phyloP scores from a whole-genome alignment of 2,329 filamentous ascomycete genomes.

The Ophiostoma tasmaniense region DNA sequence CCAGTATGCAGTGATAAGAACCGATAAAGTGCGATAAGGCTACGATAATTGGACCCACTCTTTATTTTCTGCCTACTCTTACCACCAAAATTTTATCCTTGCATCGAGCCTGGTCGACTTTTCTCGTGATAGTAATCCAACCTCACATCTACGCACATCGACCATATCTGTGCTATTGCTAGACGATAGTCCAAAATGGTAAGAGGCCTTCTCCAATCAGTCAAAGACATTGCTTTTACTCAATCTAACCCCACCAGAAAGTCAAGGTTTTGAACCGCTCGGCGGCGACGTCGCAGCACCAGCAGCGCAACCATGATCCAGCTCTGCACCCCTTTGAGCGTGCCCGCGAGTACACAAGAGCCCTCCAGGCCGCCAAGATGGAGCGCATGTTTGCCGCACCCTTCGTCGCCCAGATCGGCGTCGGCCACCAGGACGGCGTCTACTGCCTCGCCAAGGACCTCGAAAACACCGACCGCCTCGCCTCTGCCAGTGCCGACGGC shows the following conservation, averaged over 20 bases:
- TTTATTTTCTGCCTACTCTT: neutral
- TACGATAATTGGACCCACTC: neutral
- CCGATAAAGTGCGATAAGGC: neutral
- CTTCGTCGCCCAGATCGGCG: constrained; percentile 78
- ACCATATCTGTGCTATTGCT: neutral
- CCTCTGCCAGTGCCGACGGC: constrained; percentile 83
- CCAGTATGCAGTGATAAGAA: neutral
- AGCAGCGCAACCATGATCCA: constrained; percentile 46
- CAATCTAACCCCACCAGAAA: constrained; percentile 16
- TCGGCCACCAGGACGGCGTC: constrained; percentile 85
- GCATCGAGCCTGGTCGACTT: neutral
- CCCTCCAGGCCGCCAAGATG: constrained; percentile 73
- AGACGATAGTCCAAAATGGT: neutral
- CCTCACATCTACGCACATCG: neutral
- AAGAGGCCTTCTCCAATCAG: neutral
- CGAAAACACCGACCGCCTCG: constrained; percentile 62
- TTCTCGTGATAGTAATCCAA: neutral
- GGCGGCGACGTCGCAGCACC: constrained; percentile 19
- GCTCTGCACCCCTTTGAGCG: constrained; percentile 84
- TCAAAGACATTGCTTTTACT: neutral
- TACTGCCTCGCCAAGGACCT: constrained; percentile 77
- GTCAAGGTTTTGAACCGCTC: constrained; percentile 21
- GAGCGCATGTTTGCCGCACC: constrained; percentile 70
- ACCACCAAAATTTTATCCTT: neutral
- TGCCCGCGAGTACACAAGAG: constrained; percentile 71